These are phyloP conservation scores for Eucalyptus curtisii DNA, from an alignment of 345 rosid genomes.

Conservation along the genomic window DNA sequence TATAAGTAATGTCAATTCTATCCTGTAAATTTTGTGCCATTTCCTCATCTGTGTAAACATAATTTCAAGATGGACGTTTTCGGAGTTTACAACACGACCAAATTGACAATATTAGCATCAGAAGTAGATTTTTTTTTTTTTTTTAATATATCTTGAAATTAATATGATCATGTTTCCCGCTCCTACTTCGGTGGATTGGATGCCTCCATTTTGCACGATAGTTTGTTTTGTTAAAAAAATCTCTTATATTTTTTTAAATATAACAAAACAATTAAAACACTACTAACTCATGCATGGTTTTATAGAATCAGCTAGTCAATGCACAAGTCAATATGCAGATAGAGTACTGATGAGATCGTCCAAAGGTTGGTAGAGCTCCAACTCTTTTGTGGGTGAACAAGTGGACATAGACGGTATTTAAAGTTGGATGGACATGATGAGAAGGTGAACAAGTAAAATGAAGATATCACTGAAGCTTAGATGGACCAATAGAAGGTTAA, in stretches of 20 bases:
- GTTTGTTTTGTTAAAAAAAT: not conserved
- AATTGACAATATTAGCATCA: not conserved
- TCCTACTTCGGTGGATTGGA: not conserved
- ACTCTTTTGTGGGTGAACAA: not conserved
- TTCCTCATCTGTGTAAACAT: not conserved
- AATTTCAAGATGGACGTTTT: not conserved
- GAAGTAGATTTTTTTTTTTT: not conserved
- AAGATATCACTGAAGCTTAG: not conserved
- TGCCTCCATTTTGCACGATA: not conserved
- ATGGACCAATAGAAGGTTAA: not conserved
- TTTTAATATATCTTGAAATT: not conserved
- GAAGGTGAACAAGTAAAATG: not conserved
- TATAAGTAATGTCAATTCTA: not conserved
- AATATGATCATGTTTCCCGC: not conserved
- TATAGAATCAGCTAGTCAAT: not conserved
- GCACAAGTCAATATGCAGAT: not conserved
- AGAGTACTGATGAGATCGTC: not conserved
- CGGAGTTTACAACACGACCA: not conserved
- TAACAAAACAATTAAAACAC: not conserved
- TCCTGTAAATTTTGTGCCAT: not conserved
- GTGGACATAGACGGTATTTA: not conserved
- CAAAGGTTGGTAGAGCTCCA: not conserved
- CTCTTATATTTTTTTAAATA: not conserved
- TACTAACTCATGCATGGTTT: not conserved
- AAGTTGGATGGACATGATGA: not conserved